These are phyloP conservation scores for Talaromyces thailandensis DNA, from an alignment of 495 filamentous ascomycete species.

Conservation along the genomic window DNA sequence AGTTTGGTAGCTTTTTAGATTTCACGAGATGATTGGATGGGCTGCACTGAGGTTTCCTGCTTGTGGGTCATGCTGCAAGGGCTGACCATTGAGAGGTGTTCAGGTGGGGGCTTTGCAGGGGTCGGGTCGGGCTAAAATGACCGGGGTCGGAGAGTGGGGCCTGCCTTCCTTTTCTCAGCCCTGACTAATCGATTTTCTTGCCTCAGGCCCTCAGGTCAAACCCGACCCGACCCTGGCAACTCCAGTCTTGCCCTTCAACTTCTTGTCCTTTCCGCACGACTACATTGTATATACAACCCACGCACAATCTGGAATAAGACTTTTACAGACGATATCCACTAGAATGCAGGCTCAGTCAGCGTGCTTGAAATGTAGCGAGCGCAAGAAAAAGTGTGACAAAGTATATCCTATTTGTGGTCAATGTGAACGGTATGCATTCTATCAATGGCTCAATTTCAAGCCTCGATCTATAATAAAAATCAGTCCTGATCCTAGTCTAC, in stretches of 20 bases:
- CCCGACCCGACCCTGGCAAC: too few species aligned
- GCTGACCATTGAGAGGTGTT: background rate
- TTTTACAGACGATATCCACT: background rate
- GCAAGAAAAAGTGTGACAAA: constrained; percentile 6
- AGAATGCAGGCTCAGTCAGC: background rate
- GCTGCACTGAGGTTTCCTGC: background rate
- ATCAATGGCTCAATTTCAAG: background rate
- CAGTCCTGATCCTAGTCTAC: background rate
- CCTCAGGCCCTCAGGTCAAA: background rate
- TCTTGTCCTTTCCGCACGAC: background rate
- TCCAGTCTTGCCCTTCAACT: background rate
- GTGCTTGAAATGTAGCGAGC: background rate
- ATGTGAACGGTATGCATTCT: background rate
- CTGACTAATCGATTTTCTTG: background rate
- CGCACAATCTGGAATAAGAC: background rate
- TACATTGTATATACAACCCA: background rate
- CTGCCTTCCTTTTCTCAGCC: background rate
- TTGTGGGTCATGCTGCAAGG: background rate
- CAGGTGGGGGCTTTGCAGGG: background rate
- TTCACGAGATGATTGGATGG: background rate
- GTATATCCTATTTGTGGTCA: background rate
- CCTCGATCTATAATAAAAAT: background rate
- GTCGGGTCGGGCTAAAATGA: background rate
- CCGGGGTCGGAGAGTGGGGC: background rate
- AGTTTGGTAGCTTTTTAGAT: background rate